Conservation (phyloP, 208 protist species). For the Leishmania guyanensis region DNA sequence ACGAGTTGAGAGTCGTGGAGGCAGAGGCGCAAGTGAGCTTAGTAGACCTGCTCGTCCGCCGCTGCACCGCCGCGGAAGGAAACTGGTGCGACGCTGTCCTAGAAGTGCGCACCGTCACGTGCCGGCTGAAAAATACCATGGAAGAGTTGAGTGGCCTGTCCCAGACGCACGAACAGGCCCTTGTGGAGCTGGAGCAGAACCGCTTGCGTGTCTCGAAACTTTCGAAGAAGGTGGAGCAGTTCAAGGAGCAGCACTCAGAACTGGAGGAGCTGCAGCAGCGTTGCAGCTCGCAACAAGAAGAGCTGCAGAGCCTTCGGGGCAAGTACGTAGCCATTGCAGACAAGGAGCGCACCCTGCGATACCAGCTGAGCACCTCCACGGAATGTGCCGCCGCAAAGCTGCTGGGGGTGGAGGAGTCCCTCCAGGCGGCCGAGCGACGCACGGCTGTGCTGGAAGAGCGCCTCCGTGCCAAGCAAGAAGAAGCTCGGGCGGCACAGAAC, state of each 20-base stretch:
- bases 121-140: not conserved
- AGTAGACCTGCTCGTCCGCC: slow-evolving; percentile 31
- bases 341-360: slow-evolving; percentile 27
- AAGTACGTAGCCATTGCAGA: slow-evolving; percentile 24
- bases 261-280: slow-evolving; percentile 25
- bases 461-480: slow-evolving; percentile 19
- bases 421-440: slow-evolving; percentile 14
- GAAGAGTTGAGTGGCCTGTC: slow-evolving; percentile 1
- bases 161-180: not conserved
- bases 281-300: slow-evolving; percentile 15
- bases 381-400: slow-evolving; percentile 18
- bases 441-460: slow-evolving; percentile 27
- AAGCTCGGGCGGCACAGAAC: slow-evolving; percentile 26
- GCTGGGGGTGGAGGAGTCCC: slow-evolving; percentile 6
- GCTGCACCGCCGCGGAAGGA: slow-evolving; percentile 23
- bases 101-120: slow-evolving; percentile 3
- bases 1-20: not conserved
- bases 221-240: slow-evolving; percentile 21
- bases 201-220: slow-evolving; percentile 16
- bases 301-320: slow-evolving; percentile 24
- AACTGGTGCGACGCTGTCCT: slow-evolving; percentile 19
- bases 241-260: slow-evolving; percentile 19
- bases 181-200: slow-evolving; percentile 20
- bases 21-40: not conserved
- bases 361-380: slow-evolving; percentile 17